Conservation (phyloP, 768 basidiomycete genomes). For the Amylocystis lapponica region DNA sequence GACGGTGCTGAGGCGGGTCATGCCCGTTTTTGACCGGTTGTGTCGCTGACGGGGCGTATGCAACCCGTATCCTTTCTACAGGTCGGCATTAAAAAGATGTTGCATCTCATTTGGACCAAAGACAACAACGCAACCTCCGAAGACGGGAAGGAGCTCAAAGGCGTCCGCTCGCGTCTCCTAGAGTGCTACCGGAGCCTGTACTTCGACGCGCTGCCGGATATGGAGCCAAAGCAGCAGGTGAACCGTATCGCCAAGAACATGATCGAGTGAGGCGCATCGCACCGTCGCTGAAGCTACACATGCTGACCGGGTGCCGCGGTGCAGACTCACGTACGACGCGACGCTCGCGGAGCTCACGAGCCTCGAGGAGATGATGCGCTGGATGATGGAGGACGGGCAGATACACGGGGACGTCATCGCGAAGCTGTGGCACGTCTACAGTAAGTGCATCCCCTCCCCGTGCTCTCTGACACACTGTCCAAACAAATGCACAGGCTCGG, state of each 20-base stretch:
- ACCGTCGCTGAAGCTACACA: too few species aligned
- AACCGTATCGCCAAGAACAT: conserved; percentile 94
- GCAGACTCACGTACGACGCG: conserved; percentile 84
- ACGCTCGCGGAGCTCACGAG: conserved; percentile 94
- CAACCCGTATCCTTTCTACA: conserved; percentile 22
- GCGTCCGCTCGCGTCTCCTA: conserved; percentile 78
- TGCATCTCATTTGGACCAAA: conserved; percentile 96
- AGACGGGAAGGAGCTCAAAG: conserved; percentile 76
- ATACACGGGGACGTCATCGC: conserved; percentile 80
- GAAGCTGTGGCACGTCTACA: conserved; percentile 96
- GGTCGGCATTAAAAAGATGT: conserved; percentile 91
- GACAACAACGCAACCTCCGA: conserved; percentile 79
- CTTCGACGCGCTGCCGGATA: conserved; percentile 74
- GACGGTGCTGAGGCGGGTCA: conserved; percentile 54
- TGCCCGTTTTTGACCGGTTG: too few species aligned
- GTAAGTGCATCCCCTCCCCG: conserved; percentile 40
- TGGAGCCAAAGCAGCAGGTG: conserved; percentile 79
- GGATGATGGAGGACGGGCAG: conserved; percentile 87
- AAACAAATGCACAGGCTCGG: conserved; percentile 47
- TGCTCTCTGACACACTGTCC: neutral
- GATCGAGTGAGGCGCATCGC: conserved; percentile 77
- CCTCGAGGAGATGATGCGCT: conserved; percentile 93
- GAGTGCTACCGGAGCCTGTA: conserved; percentile 87
- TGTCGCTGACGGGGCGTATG: neutral
- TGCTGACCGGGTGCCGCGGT: too few species aligned